Percentiles rank a stretch among this genome's conserved stretches.
These are phyloP conservation scores for Kwoniella sp. DNA, from an alignment of 768 basidiomycete species.

Conservation along the genomic window DNA sequence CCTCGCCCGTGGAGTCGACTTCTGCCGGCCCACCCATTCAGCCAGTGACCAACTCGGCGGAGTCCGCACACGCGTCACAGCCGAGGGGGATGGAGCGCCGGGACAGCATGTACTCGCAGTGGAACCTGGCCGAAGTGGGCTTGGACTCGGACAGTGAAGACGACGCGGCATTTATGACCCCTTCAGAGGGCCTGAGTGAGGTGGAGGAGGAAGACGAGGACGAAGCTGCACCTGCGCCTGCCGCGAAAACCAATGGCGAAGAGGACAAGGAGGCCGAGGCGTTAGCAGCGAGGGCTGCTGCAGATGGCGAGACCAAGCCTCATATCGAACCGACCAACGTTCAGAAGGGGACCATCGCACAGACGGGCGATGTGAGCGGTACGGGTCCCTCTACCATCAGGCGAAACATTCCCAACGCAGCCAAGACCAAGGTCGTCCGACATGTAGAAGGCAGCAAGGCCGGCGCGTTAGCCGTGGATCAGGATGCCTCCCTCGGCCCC, in stretches of 20 bases:
- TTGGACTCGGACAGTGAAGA: slow-evolving; percentile 29
- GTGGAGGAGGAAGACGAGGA: slow-evolving; percentile 48
- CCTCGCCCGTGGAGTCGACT: slow-evolving; percentile 10
- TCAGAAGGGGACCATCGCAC: slow-evolving; percentile 18
- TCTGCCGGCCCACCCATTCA: slow-evolving; percentile 12
- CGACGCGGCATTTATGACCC: slow-evolving; percentile 41
- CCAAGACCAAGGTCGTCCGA: slow-evolving; percentile 26
- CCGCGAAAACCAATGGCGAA: background rate
- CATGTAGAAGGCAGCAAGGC: slow-evolving; percentile 6
- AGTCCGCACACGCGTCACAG: background rate
- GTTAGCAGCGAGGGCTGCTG: background rate
- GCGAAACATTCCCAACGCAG: slow-evolving; percentile 6
- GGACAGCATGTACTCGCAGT: slow-evolving; percentile 41
- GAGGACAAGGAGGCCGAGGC: background rate
- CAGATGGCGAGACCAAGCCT: background rate
- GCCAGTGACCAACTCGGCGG: slow-evolving; percentile 3
- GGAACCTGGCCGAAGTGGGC: slow-evolving; percentile 38
- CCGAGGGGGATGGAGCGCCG: slow-evolving; percentile 21
- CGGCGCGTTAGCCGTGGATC: slow-evolving; percentile 24
- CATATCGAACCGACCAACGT: slow-evolving; percentile 15
- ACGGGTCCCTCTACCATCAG: slow-evolving; percentile 30
- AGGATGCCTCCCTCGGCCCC: slow-evolving; percentile 26
- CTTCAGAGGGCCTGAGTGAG: slow-evolving; percentile 48
- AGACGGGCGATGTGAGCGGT: slow-evolving; percentile 22
- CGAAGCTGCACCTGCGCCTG: slow-evolving; percentile 2